phyloP scores from a whole-genome alignment of 805 yeast genomes.

The Kluyveromyces wickerhamii region DNA sequence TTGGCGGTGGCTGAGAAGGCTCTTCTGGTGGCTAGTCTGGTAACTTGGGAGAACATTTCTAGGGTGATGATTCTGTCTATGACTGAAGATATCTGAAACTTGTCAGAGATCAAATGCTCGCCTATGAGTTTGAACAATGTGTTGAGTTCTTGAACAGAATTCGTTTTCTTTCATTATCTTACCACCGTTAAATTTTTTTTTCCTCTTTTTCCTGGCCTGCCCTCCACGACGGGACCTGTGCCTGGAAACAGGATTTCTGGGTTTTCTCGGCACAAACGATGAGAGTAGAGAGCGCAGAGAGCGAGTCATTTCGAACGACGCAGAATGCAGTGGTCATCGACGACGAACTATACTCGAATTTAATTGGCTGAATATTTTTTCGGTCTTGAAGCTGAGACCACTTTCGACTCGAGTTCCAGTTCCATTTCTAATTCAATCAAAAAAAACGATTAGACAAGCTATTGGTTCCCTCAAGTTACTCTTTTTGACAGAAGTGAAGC shows the following conservation, averaged over 20 bases:
- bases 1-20: constrained; percentile 49
- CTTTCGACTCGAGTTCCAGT: not conserved
- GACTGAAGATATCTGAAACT: not conserved
- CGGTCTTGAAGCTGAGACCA: constrained; percentile 1
- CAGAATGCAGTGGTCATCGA: no score
- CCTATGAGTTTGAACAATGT: not conserved
- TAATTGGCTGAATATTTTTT: constrained; percentile 1
- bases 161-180: no score
- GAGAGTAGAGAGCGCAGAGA: not conserved
- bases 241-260: not conserved
- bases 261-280: not conserved
- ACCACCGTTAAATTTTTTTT: constrained; percentile 1
- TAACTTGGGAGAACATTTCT: constrained; percentile 28
- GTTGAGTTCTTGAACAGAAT: no score
- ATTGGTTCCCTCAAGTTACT: no score
- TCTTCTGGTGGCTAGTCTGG: constrained; percentile 33
- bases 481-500: no score
- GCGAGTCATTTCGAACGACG: not conserved
- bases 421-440: no score
- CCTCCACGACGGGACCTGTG: not conserved
- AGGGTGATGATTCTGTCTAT: constrained; percentile 3
- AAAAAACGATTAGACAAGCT: no score
- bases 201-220: no score
- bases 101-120: not conserved
- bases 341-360: not conserved